Evolutionary conservation across 164 flowering plant species (phyloP).

Genomic region (Chimonanthus praecox): DNA sequence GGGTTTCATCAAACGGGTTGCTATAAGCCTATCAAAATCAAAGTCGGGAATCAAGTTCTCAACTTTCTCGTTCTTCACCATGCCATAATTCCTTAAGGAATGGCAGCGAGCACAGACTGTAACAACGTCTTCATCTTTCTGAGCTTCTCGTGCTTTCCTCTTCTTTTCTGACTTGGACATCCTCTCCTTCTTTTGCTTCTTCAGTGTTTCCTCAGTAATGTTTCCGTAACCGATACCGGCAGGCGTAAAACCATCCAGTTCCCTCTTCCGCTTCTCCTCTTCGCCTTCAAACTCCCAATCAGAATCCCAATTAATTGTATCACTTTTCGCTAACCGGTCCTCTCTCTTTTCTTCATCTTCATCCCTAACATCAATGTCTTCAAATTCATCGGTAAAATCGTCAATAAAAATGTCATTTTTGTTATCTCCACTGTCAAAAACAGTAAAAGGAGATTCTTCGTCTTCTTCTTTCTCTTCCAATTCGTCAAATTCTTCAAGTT

Average conservation of each 20-base stretch:
- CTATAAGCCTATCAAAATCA: constrained; percentile 79
- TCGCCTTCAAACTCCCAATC: constrained; percentile 59
- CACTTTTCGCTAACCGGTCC: constrained; percentile 15
- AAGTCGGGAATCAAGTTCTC: constrained; percentile 96
- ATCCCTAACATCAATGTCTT: constrained; percentile 20
- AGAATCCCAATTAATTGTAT: constrained; percentile 55
- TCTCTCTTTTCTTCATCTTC: constrained; percentile 31
- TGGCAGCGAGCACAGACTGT: constrained; percentile 95
- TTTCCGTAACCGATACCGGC: constrained; percentile 86
- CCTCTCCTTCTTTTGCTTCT: constrained; percentile 40
- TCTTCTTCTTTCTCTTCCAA: constrained; percentile 19
- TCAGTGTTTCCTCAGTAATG: constrained; percentile 54
- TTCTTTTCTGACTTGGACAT: constrained; percentile 75
- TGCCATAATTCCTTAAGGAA: constrained; percentile 89
- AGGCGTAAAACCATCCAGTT: constrained; percentile 70
- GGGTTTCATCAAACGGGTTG: constrained; percentile 69
- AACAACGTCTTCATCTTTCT: constrained; percentile 37
- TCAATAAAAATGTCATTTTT: constrained; percentile 12
- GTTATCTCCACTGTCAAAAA: background rate
- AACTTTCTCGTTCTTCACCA: constrained; percentile 71
- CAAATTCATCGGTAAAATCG: constrained; percentile 7
- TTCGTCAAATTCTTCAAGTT: constrained; percentile 19
- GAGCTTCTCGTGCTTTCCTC: constrained; percentile 49
- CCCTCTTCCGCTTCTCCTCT: constrained; percentile 39
- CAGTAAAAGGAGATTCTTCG: constrained; percentile 13